Evolutionary conservation across 129 eudicot species (phyloP), one percentile per base, ranked within the genome.

Genomic region (Sambucus nigra): DNA sequence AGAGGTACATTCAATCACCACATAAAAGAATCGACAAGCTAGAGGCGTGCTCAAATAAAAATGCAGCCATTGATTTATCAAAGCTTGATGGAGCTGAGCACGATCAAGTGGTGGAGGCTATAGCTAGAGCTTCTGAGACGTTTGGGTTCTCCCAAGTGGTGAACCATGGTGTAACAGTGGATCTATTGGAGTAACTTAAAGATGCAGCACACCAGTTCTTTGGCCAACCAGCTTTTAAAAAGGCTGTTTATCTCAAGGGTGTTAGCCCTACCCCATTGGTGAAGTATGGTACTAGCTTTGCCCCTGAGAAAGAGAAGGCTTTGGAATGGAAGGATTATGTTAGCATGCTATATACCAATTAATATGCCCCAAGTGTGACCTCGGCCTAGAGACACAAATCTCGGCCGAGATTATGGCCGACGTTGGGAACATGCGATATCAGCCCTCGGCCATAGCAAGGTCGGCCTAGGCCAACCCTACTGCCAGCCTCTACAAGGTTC

Each of bases 71-170:
- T 25, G 81, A 75, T 51, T 53, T 75, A 29, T 69, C 81, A 15
- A 59, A 65, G 54, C 76, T 75, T 1, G 66, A 75, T 44, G 76
- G 76, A 48, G 69, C 76, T 11, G 49, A 65, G 39, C 69, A 70
- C 32, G 73, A 65, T 29, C 68, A 75, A 50, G 76, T 70, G 59
- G 73, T 51, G 48, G 60, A 64, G 66, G 53, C 76, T 53, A 65
- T 75, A 7, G 63, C 66, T 16, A 47, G 58, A 31, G 81, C 81
- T 8, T 73, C 81, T 17, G 68, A 74, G 55, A 74, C 68, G 28
- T 56, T 69, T 1, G 80, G 80, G 24, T 74, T 74, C 65, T 69
- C 69, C 56, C 81, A 75, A 48, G 81, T 75, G 69, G 76, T 75
- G 58, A 75, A 75, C 70, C 81, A 75, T 33, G 73, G 81, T 42